Evolutionary conservation across 345 rosid genomes (phyloP).

Genomic region (Acer campestre): DNA sequence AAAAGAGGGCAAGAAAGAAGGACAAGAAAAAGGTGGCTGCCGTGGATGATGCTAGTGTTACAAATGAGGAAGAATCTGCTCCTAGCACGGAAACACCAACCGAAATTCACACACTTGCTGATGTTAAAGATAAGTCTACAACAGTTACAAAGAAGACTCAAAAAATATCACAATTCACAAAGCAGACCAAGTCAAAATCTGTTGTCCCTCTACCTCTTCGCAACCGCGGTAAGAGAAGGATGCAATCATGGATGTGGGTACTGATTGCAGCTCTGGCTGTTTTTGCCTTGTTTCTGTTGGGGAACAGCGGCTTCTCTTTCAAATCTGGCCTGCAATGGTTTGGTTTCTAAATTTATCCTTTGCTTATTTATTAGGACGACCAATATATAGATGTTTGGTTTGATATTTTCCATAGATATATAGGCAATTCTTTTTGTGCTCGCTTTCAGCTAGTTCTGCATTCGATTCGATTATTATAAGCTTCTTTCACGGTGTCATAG

Average conservation of each 20-base stretch:
- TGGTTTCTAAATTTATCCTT: conserved; percentile 3
- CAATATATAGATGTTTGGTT: conserved; percentile 11
- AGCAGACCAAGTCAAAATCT: conserved; percentile 60
- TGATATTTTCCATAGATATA: conserved; percentile 17
- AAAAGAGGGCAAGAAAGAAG: conserved; percentile 79
- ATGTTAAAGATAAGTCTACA: conserved; percentile 32
- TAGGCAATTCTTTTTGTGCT: conserved; percentile 37
- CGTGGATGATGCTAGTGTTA: conserved; percentile 25
- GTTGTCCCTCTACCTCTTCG: conserved; percentile 68
- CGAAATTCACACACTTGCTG: conserved; percentile 46
- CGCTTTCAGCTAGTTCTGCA: neutral
- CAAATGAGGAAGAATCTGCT: conserved; percentile 35
- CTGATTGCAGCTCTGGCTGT: conserved; percentile 34
- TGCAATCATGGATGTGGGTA: conserved; percentile 83
- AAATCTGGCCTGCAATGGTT: conserved; percentile 25
- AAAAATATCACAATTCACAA: conserved; percentile 47
- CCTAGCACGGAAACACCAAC: conserved; percentile 31
- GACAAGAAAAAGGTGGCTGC: conserved; percentile 46
- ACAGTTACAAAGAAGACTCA: conserved; percentile 40
- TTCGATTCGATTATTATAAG: conserved; percentile 13
- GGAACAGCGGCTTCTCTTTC: conserved; percentile 48
- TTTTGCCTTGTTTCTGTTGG: conserved; percentile 56
- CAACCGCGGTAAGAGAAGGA: conserved; percentile 67
- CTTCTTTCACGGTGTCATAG: conserved; percentile 14
- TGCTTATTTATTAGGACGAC: neutral